These are phyloP conservation scores for Blastobotrys indianensis DNA, from an alignment of 1,139 yeast species.

Conservation along the genomic window DNA sequence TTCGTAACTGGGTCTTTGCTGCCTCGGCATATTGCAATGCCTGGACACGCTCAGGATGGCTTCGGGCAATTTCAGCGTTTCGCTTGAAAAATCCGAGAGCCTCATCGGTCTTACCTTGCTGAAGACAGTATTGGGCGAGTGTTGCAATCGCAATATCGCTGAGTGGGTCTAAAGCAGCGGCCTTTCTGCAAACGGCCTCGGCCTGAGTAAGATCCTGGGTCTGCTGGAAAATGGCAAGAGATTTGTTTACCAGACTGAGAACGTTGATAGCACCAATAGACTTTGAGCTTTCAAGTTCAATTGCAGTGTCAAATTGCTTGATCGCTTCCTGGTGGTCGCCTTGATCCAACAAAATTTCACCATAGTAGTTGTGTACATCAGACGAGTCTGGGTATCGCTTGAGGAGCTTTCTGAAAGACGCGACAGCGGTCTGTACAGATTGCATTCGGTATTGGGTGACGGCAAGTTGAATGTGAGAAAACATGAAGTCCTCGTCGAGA, in stretches of 20 bases:
- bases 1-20: conserved; percentile 33
- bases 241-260: conserved; percentile 85
- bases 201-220: conserved; percentile 48
- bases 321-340: conserved; percentile 68
- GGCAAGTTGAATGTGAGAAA: conserved; percentile 87
- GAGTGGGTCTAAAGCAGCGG: conserved; percentile 76
- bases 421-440: conserved; percentile 52
- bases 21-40: conserved; percentile 93
- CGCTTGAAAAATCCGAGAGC: conserved; percentile 79
- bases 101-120: conserved; percentile 73
- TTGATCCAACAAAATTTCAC: conserved; percentile 84
- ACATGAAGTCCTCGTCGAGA: conserved; percentile 69
- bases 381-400: conserved; percentile 79
- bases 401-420: conserved; percentile 67
- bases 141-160: conserved; percentile 86
- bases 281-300: conserved; percentile 62
- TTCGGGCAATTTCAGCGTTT: conserved; percentile 76
- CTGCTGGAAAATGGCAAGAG: conserved; percentile 45
- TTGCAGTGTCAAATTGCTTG: conserved; percentile 82
- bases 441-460: conserved; percentile 87
- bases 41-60: conserved; percentile 81
- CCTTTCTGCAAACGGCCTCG: conserved; percentile 62
- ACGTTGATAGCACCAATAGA: conserved; percentile 65
- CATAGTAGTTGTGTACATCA: conserved; percentile 91
- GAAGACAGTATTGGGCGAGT: conserved; percentile 85